These are phyloP conservation scores for Rusavskia elegans DNA, from an alignment of 495 filamentous ascomycete species.

Conservation along the genomic window DNA sequence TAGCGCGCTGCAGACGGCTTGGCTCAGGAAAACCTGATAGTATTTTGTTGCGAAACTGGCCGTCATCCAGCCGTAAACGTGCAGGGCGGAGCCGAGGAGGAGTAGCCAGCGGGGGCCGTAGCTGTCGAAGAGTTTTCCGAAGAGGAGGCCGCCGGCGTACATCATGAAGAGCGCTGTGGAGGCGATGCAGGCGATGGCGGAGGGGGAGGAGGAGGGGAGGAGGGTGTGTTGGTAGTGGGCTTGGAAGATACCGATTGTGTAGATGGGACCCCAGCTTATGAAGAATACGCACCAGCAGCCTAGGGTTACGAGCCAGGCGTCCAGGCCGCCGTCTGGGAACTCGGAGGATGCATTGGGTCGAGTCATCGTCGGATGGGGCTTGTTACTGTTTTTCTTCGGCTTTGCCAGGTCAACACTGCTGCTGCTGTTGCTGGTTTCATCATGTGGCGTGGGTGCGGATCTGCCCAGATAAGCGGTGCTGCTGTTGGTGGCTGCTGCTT, in stretches of 20 bases:
- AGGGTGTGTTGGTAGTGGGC: slow-evolving; percentile 40
- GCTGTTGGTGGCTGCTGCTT: too few relatives aligned
- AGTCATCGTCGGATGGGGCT: too few relatives aligned
- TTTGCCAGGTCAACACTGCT: too few relatives aligned
- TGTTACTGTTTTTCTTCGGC: too few relatives aligned
- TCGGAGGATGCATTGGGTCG: too few relatives aligned
- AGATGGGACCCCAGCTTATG: slow-evolving; percentile 37
- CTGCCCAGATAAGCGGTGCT: too few relatives aligned
- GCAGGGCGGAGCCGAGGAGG: slow-evolving; percentile 14
- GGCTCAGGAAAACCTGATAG: slow-evolving; percentile 29
- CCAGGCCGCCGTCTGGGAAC: slow-evolving; percentile 38
- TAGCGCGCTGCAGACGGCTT: slow-evolving; percentile 25
- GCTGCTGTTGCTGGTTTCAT: too few relatives aligned
- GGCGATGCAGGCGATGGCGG: slow-evolving; percentile 43
- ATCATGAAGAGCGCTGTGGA: slow-evolving; percentile 19
- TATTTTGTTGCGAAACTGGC: slow-evolving; percentile 24
- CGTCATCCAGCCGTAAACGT: slow-evolving; percentile 21
- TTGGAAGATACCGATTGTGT: slow-evolving; percentile 48
- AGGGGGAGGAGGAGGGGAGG: slow-evolving; percentile 35
- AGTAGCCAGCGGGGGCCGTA: slow-evolving; percentile 19
- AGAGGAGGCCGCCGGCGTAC: slow-evolving; percentile 18
- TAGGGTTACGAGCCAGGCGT: slow-evolving; percentile 41
- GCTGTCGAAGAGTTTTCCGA: slow-evolving; percentile 23
- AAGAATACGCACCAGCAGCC: slow-evolving; percentile 40
- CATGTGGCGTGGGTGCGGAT: too few relatives aligned